These are phyloP conservation scores for Hypoxylon sp. DNA, from an alignment of 2,329 filamentous ascomycete species.

Conservation along the genomic window DNA sequence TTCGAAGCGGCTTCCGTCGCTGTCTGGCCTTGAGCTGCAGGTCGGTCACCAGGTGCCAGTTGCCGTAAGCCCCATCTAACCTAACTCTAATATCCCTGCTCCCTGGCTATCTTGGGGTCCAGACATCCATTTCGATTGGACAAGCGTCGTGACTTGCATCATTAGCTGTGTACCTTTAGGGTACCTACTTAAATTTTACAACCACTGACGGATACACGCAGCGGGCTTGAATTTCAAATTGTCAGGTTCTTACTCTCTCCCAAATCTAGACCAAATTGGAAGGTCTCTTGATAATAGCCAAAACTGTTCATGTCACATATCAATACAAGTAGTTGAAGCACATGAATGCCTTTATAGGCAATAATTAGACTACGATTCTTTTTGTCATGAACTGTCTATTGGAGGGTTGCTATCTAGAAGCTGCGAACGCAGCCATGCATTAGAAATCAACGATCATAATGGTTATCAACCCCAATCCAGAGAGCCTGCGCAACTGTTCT, in stretches of 20 bases:
- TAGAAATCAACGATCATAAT: slow-evolving; percentile 49
- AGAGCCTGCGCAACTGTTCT: slow-evolving; percentile 47
- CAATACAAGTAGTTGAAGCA: not conserved
- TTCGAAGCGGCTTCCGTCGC: slow-evolving; percentile 30
- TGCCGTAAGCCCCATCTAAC: slow-evolving; percentile 34
- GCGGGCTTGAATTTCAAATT: slow-evolving; percentile 28
- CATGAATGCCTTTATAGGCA: slow-evolving; percentile 23
- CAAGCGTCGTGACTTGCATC: slow-evolving; percentile 40
- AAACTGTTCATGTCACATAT: slow-evolving; percentile 1
- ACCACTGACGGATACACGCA: slow-evolving; percentile 21
- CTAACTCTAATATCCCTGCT: slow-evolving; percentile 33
- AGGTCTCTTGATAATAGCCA: not conserved
- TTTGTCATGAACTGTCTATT: slow-evolving; percentile 53
- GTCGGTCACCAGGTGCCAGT: slow-evolving; percentile 31
- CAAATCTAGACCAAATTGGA: not conserved
- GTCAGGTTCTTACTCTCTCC: not conserved
- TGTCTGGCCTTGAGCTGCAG: slow-evolving; percentile 27
- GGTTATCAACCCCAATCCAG: slow-evolving; percentile 46
- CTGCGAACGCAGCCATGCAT: slow-evolving; percentile 53
- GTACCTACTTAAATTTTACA: slow-evolving; percentile 35
- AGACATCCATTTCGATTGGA: slow-evolving; percentile 35
- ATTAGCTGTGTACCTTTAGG: slow-evolving; percentile 24
- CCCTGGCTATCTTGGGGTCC: slow-evolving; percentile 33
- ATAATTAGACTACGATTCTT: slow-evolving; percentile 47
- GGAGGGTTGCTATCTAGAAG: slow-evolving; percentile 54